Evolutionary conservation across 176 grass and related monocot species (phyloP).

Genomic region (Juncus effusus): DNA sequence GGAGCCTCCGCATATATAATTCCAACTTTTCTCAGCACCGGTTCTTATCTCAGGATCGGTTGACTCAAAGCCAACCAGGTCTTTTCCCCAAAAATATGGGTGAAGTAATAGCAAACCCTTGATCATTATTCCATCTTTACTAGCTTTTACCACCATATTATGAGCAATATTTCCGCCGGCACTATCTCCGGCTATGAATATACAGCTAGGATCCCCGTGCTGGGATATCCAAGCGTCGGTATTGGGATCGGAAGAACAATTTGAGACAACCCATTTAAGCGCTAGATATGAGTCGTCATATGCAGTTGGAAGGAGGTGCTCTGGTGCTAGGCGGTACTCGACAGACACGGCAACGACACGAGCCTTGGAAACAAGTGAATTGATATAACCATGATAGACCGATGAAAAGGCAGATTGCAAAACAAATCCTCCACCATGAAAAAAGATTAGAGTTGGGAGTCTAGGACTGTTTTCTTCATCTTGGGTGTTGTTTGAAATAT

Average conservation of each 20-base stretch:
- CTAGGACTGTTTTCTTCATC: conserved; percentile 1
- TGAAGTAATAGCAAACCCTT: conserved; percentile 48
- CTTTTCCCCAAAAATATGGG: conserved; percentile 53
- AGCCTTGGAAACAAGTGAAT: conserved; percentile 48
- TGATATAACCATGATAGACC: conserved; percentile 63
- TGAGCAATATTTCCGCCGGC: conserved; percentile 55
- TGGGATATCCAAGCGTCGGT: conserved; percentile 40
- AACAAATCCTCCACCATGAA: conserved; percentile 74
- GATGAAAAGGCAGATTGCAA: conserved; percentile 46
- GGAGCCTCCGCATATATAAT: conserved; percentile 47
- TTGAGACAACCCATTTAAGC: conserved; percentile 43
- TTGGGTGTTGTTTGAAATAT: background rate
- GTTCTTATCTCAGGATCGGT: conserved; percentile 10
- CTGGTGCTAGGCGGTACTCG: conserved; percentile 77
- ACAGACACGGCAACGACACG: conserved; percentile 55
- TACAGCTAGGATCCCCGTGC: conserved; percentile 38
- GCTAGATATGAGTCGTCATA: conserved; percentile 59
- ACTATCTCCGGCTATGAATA: conserved; percentile 56
- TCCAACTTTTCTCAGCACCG: conserved; percentile 23
- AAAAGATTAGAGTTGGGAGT: conserved; percentile 61
- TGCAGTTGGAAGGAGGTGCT: conserved; percentile 61
- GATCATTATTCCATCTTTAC: conserved; percentile 26
- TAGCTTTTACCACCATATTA: conserved; percentile 36
- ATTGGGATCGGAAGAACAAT: conserved; percentile 1
- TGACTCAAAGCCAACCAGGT: conserved; percentile 15